Conservation (phyloP, 768 basidiomycete genomes). For the Boletus reticulatus region DNA sequence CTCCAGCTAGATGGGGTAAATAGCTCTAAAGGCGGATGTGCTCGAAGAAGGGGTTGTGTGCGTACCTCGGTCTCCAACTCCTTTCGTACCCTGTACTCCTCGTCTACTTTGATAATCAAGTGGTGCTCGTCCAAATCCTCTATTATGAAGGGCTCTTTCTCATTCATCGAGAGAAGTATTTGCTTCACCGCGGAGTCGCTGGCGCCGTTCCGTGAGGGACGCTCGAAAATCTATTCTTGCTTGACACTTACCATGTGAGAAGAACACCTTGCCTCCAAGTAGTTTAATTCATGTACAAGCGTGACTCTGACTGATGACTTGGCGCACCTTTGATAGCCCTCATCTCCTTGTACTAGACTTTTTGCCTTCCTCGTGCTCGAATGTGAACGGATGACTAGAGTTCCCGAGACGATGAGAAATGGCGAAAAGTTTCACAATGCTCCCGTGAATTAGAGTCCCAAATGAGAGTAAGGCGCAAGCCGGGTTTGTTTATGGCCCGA, state of each 20-base stretch:
- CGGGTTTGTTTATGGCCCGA: too few relatives aligned
- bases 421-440: too few relatives aligned
- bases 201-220: neutral
- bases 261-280: constrained; percentile 48
- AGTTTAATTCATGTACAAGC: constrained; percentile 3
- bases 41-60: neutral
- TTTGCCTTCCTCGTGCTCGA: too few relatives aligned
- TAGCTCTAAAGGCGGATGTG: neutral
- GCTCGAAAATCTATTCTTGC: neutral
- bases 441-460: too few relatives aligned
- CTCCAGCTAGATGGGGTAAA: constrained; percentile 51
- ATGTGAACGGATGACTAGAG: neutral
- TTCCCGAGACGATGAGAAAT: neutral
- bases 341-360: constrained; percentile 35
- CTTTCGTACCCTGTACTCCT: constrained; percentile 68
- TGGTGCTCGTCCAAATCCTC: constrained; percentile 86
- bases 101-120: constrained; percentile 79
- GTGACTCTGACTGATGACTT: constrained; percentile 1
- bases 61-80: constrained; percentile 75
- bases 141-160: constrained; percentile 77
- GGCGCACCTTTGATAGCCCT: constrained; percentile 61
- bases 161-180: constrained; percentile 79
- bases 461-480: too few relatives aligned
- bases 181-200: constrained; percentile 91
- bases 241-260: constrained; percentile 55